phyloP scores from a whole-genome alignment of 2,329 filamentous ascomycete species.

The Pestalotiopsis sp. region DNA sequence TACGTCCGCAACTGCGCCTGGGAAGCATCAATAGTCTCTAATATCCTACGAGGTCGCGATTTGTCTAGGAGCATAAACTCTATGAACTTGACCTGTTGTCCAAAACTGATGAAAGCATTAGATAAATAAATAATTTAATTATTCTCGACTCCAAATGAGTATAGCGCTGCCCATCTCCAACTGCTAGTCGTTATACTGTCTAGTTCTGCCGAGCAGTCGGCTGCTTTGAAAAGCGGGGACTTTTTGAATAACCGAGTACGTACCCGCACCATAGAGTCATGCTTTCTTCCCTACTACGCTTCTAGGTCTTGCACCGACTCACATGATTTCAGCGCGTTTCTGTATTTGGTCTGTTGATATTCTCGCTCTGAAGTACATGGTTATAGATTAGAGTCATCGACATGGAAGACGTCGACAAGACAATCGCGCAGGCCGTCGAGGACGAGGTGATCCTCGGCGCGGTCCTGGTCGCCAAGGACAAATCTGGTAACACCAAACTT shows the following conservation, averaged over 20 bases:
- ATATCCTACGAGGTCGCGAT: too few relatives aligned
- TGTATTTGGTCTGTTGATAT: neutral
- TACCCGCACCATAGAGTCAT: neutral
- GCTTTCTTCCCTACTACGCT: neutral
- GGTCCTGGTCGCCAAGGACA: conserved; percentile 20
- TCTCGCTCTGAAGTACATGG: neutral
- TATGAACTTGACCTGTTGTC: too few relatives aligned
- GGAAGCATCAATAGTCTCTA: too few relatives aligned
- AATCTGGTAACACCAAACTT: conserved; percentile 10
- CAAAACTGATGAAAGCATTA: too few relatives aligned
- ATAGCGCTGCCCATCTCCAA: neutral
- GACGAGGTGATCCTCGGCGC: conserved; percentile 17
- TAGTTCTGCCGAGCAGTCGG: neutral
- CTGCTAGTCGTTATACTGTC: neutral
- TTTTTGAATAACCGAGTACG: neutral
- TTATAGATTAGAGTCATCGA: neutral
- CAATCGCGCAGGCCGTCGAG: conserved; percentile 16
- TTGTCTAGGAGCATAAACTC: too few relatives aligned
- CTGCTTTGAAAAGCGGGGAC: neutral
- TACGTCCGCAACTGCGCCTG: too few relatives aligned
- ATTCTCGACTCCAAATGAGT: neutral
- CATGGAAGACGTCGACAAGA: conserved; percentile 18
- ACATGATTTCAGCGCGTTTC: neutral
- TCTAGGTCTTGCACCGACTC: neutral
- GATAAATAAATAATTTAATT: too few relatives aligned